phyloP scores from a whole-genome alignment of 2,329 filamentous ascomycete genomes.

The Paracorniculantispora psalliotae region DNA sequence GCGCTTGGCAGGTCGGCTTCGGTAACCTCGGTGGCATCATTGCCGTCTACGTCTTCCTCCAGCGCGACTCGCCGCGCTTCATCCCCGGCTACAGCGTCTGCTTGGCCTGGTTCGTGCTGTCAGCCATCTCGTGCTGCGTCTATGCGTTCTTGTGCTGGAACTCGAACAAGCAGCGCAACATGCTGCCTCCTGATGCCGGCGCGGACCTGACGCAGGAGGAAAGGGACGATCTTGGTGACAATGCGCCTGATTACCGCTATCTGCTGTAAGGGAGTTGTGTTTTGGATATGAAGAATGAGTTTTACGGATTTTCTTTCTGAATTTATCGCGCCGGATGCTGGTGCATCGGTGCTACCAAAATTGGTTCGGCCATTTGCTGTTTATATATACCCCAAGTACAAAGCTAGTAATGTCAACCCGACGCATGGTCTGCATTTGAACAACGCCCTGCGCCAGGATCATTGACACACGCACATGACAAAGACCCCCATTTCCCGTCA shows the following conservation, averaged over 20 bases:
- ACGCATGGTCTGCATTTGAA: too few relatives aligned
- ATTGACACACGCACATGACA: too few relatives aligned
- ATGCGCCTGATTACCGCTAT: slow-evolving; percentile 57
- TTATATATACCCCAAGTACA: slow-evolving; percentile 7
- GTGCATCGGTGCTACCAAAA: not conserved
- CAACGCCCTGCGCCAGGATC: too few relatives aligned
- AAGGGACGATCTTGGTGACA: slow-evolving; percentile 55
- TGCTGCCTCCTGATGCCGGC: slow-evolving; percentile 28
- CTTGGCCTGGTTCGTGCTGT: slow-evolving; percentile 67
- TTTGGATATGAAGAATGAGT: not conserved
- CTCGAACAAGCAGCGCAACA: slow-evolving; percentile 58
- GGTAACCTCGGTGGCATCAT: slow-evolving; percentile 78
- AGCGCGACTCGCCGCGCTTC: slow-evolving; percentile 63
- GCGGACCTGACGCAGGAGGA: slow-evolving; percentile 51
- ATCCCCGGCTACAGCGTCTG: slow-evolving; percentile 72
- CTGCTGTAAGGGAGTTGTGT: slow-evolving; percentile 35
- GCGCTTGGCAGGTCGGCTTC: slow-evolving; percentile 73
- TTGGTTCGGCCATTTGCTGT: not conserved
- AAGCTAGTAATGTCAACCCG: not conserved
- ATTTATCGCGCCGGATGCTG: not conserved
- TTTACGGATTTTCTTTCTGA: not conserved
- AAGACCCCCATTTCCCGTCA: not conserved
- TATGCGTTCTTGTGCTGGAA: slow-evolving; percentile 56
- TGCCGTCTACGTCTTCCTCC: slow-evolving; percentile 64
- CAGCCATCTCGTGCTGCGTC: slow-evolving; percentile 52